Evolutionary conservation across 768 basidiomycete genomes (phyloP), one percentile per base, ranked within the genome.

Genomic region (Gloeopeniophorella convolvens): DNA sequence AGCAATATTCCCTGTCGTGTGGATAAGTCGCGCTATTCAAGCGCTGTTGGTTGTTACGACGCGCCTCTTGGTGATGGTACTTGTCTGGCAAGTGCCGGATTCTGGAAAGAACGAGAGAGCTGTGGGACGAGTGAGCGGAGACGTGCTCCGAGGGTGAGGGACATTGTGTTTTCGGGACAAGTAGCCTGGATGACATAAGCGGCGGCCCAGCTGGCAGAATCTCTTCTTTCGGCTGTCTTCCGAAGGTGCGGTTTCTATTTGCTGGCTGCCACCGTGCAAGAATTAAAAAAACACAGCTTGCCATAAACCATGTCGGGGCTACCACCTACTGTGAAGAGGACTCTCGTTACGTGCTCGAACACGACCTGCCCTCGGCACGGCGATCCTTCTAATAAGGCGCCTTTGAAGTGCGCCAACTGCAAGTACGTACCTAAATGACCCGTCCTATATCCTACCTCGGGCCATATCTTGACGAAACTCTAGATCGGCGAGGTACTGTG

Each of bases 1-100:
- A 16, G 62, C 55, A 53, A 85, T 75, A n/a, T 66, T 54, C 30
- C 72, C 81, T 82, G 63, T 51, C 35, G 33, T 20, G 32, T 26
- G 30, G 32, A 31, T 48, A 21, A 39, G 31, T n/a, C n/a, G n/a
- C n/a, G n/a, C n/a, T n/a, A n/a, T n/a, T n/a, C n/a, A n/a, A n/a
- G n/a, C n/a, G n/a, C n/a, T n/a, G n/a, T n/a, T n/a, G n/a, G n/a
- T n/a, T n/a, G n/a, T n/a, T n/a, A n/a, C n/a, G n/a, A 33, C 24
- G 3, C 27, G 42, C 52, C 52, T 48, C 42, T 43, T 20, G 34
- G 30, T 3, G 24, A 31, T 2, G 52, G 52, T 21, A 48, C 41
- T 10, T 41, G 24, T 10, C 5, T 48, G 4, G 23, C 11, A 24
- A 54, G 24, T 7, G 52, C 41, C 5, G 12, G 15, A 20, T 37